Evolutionary conservation across 225 moss, liverwort and hornwort genomes (phyloP).

Genomic region (Asterella californica): DNA sequence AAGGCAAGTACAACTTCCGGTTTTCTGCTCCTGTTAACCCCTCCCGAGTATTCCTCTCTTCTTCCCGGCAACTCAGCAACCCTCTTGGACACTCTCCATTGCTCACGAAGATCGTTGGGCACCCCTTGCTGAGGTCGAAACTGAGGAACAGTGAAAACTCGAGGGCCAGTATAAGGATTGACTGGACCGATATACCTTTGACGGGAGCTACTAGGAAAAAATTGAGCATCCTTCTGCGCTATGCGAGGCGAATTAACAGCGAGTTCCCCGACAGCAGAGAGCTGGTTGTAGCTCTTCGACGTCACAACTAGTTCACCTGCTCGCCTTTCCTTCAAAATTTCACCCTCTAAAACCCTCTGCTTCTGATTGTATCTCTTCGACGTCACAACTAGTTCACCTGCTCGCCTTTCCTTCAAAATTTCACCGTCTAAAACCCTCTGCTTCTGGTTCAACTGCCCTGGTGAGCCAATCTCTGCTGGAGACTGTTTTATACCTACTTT

Average conservation of each 20-base stretch:
- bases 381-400: slow-evolving; percentile 8
- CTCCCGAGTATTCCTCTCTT: slow-evolving; percentile 17
- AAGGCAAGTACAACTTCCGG: neutral
- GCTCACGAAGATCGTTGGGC: slow-evolving; percentile 1
- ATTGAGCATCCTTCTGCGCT: slow-evolving; percentile 25
- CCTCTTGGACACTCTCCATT: slow-evolving; percentile 6
- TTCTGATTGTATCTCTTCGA: neutral
- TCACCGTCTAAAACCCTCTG: neutral
- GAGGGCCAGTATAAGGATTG: slow-evolving; percentile 1
- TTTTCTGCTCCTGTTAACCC: neutral
- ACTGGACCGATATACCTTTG: slow-evolving; percentile 24
- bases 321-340: slow-evolving; percentile 8
- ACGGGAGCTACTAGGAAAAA: slow-evolving; percentile 5
- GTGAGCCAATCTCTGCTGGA: neutral
- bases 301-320: slow-evolving; percentile 9
- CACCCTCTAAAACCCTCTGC: neutral
- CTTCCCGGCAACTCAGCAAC: slow-evolving; percentile 11
- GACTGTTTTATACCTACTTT: neutral
- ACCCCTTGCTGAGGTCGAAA: slow-evolving; percentile 17
- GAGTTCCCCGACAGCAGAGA: neutral
- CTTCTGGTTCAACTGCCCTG: slow-evolving; percentile 11
- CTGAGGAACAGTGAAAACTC: slow-evolving; percentile 6
- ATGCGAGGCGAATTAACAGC: neutral
- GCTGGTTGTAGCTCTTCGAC: neutral
- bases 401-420: slow-evolving; percentile 6